These are phyloP conservation scores for Russula earlei DNA, from an alignment of 768 basidiomycete genomes.

Conservation along the genomic window DNA sequence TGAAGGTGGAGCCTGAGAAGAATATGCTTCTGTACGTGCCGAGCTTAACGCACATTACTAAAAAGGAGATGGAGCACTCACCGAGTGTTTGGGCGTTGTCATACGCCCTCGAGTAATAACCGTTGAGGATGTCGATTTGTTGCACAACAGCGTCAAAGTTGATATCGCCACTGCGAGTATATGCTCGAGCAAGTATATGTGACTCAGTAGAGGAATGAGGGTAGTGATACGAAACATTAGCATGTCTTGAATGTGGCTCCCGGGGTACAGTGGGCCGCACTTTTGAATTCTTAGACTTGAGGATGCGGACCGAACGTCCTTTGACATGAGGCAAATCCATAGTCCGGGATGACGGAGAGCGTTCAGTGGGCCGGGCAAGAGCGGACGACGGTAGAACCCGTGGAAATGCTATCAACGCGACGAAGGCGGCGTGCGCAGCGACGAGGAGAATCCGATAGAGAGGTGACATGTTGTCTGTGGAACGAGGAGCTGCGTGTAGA, in stretches of 20 bases:
- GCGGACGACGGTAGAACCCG: slow-evolving; percentile 18
- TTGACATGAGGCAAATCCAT: slow-evolving; percentile 18
- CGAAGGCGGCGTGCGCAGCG: slow-evolving; percentile 33
- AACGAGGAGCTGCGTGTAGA: slow-evolving; percentile 17
- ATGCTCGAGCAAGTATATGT: not conserved
- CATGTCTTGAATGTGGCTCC: not conserved
- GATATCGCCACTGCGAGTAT: slow-evolving; percentile 13
- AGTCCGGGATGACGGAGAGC: slow-evolving; percentile 17
- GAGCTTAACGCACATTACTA: not conserved
- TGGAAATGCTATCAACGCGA: slow-evolving; percentile 30
- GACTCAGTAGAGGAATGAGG: not conserved
- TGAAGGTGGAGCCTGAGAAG: slow-evolving; percentile 26
- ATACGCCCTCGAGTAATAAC: slow-evolving; percentile 20
- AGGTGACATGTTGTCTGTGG: slow-evolving; percentile 26
- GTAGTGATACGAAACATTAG: not conserved
- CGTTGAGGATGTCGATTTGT: slow-evolving; percentile 24
- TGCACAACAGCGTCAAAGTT: slow-evolving; percentile 12
- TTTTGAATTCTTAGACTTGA: slow-evolving; percentile 8
- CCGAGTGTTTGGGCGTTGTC: slow-evolving; percentile 24
- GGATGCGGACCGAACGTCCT: slow-evolving; percentile 15
- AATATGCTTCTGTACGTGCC: slow-evolving; percentile 11
- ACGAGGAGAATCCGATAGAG: slow-evolving; percentile 32
- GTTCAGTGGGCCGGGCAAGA: slow-evolving; percentile 24
- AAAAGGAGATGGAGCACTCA: slow-evolving; percentile 13
- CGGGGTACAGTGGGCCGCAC: not conserved